Conservation (phyloP, 148 eudicot species). For the Amaranthus hypochondriacus region DNA sequence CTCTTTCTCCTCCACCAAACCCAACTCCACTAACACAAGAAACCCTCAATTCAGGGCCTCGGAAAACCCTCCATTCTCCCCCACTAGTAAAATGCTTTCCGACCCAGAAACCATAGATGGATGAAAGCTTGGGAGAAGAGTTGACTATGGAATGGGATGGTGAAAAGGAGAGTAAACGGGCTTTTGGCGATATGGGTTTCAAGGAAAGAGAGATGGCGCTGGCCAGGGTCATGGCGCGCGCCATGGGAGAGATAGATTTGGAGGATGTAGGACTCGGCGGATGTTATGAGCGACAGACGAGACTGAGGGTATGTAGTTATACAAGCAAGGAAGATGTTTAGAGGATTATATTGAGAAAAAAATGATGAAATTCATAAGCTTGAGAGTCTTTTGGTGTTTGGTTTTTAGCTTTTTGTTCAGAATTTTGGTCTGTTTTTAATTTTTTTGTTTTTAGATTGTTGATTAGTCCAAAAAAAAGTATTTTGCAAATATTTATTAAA, state of each 20-base stretch:
- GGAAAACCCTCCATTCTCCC: constrained; percentile 13
- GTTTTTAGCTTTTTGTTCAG: no score
- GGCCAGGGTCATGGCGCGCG: constrained; percentile 47
- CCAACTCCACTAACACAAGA: constrained; percentile 26
- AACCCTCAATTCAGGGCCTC: constrained; percentile 28
- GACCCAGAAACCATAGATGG: constrained; percentile 31
- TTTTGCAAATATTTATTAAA: no score
- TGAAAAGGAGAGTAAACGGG: constrained; percentile 15
- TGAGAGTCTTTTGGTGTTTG: no score
- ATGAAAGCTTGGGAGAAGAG: constrained; percentile 15
- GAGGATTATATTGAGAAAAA: no score
- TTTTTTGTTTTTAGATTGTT: no score
- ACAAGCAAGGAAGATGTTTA: background rate
- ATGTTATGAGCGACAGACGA: background rate
- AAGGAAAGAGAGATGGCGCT: constrained; percentile 37
- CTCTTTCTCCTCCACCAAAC: constrained; percentile 41
- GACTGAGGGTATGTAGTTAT: background rate
- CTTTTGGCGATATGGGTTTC: constrained; percentile 9
- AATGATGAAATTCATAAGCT: no score
- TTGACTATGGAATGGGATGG: constrained; percentile 22
- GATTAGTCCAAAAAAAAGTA: no score
- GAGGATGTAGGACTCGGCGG: constrained; percentile 18
- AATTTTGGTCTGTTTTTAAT: no score
- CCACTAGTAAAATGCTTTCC: constrained; percentile 12
- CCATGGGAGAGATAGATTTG: constrained; percentile 29